These are phyloP conservation scores for Orbilia brochopaga DNA, from an alignment of 2,329 filamentous ascomycete genomes.

Conservation along the genomic window DNA sequence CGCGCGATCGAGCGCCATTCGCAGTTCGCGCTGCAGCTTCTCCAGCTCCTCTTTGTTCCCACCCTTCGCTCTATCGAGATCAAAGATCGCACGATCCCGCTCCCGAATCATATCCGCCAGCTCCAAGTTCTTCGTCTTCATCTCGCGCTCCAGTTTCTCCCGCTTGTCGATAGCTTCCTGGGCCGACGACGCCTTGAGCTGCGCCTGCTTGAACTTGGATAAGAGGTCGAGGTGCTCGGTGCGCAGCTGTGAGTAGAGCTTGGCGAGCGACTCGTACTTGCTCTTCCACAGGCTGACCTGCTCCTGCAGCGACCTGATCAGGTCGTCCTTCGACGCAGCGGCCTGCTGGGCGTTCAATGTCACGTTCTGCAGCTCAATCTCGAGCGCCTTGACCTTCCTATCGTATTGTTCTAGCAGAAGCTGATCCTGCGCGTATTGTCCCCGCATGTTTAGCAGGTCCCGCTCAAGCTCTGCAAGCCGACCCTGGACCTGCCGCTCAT, in stretches of 20 bases:
- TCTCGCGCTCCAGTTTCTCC: slow-evolving; percentile 93
- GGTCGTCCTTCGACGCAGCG: slow-evolving; percentile 86
- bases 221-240: slow-evolving; percentile 93
- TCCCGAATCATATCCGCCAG: slow-evolving; percentile 98
- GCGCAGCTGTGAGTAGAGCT: slow-evolving; percentile 93
- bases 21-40: slow-evolving; percentile 90
- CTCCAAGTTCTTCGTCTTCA: slow-evolving; percentile 99
- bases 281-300: slow-evolving; percentile 97
- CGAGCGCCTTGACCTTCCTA: slow-evolving; percentile 84
- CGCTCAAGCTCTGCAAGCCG: slow-evolving; percentile 93
- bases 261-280: slow-evolving; percentile 95
- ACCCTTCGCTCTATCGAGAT: slow-evolving; percentile 84
- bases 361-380: slow-evolving; percentile 82
- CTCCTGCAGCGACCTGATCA: slow-evolving; percentile 89
- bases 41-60: slow-evolving; percentile 91
- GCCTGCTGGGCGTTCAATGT: slow-evolving; percentile 85
- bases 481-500: slow-evolving; percentile 91
- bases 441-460: slow-evolving; percentile 90
- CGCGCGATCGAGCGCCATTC: slow-evolving; percentile 86
- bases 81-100: slow-evolving; percentile 88
- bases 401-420: slow-evolving; percentile 97
- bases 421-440: slow-evolving; percentile 96
- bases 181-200: slow-evolving; percentile 93
- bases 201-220: slow-evolving; percentile 94
- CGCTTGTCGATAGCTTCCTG: slow-evolving; percentile 94